Evolutionary conservation across 352 stramenopile species (phyloP).

Genomic region (Phytophthora brassicae): DNA sequence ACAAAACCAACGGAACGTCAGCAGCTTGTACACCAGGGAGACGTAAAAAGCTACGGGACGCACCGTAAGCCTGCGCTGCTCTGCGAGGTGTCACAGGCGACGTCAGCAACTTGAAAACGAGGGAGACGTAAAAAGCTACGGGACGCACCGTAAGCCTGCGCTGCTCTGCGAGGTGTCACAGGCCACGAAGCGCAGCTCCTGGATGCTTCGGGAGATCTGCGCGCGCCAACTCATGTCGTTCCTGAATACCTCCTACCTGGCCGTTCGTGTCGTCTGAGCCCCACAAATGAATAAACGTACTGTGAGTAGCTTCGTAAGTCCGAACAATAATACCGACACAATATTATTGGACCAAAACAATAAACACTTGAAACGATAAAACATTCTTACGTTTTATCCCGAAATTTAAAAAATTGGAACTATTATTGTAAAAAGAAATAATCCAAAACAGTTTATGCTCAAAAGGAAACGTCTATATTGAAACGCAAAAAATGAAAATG

Average conservation of each 20-base stretch:
- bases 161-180: slow-evolving; percentile 87
- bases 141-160: slow-evolving; percentile 70
- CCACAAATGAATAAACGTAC: slow-evolving; percentile 4
- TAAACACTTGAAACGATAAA: too few species aligned
- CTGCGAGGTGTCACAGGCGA: slow-evolving; percentile 83
- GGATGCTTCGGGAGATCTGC: slow-evolving; percentile 85
- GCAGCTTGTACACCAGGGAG: too few species aligned
- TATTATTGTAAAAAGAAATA: too few species aligned
- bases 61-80: slow-evolving; percentile 82
- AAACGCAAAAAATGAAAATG: slow-evolving; percentile 7
- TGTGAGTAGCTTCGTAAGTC: not conserved
- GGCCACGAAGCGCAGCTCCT: slow-evolving; percentile 83
- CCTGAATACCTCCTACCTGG: too few species aligned
- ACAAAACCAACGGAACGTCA: slow-evolving; percentile 14
- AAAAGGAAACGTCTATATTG: too few species aligned
- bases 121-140: not conserved
- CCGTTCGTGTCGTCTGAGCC: not conserved
- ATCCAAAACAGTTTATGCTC: too few species aligned
- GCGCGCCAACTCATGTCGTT: slow-evolving; percentile 86
- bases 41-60: slow-evolving; percentile 17
- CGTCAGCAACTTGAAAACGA: too few species aligned
- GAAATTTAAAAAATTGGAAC: too few species aligned
- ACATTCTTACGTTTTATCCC: too few species aligned
- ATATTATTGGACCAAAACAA: too few species aligned
- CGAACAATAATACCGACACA: not conserved